phyloP scores from a whole-genome alignment of 345 rosid genomes.

The Euphorbia peplus region DNA sequence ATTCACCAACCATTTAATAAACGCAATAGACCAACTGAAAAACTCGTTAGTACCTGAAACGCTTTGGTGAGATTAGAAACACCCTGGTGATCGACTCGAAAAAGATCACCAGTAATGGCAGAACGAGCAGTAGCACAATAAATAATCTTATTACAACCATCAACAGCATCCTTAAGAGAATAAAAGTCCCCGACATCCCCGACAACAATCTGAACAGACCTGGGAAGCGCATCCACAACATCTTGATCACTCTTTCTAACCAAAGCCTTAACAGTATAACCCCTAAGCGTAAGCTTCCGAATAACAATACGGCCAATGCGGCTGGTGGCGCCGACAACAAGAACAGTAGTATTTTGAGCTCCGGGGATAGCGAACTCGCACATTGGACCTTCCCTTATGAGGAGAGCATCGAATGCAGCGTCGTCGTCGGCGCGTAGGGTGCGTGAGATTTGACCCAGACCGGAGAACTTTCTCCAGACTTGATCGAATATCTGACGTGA shows the following conservation, averaged over 20 bases:
- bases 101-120: slow-evolving; percentile 77
- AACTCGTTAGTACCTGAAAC: slow-evolving; percentile 86
- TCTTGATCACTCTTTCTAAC: slow-evolving; percentile 68
- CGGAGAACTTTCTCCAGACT: slow-evolving; percentile 96
- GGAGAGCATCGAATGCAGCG: slow-evolving; percentile 58
- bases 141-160: slow-evolving; percentile 84
- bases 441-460: slow-evolving; percentile 88
- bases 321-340: slow-evolving; percentile 90
- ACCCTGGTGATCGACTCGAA: slow-evolving; percentile 83
- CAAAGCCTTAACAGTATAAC: slow-evolving; percentile 89
- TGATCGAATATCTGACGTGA: slow-evolving; percentile 88
- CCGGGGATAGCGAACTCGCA: slow-evolving; percentile 93
- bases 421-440: slow-evolving; percentile 65
- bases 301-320: slow-evolving; percentile 90
- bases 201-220: slow-evolving; percentile 76
- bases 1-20: no score
- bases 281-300: slow-evolving; percentile 95
- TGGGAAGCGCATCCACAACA: slow-evolving; percentile 72
- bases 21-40: no score
- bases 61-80: slow-evolving; percentile 90
- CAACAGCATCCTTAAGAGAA: slow-evolving; percentile 62
- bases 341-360: slow-evolving; percentile 85
- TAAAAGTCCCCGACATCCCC: slow-evolving; percentile 91
- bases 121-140: slow-evolving; percentile 97
- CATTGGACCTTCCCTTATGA: slow-evolving; percentile 87